These are phyloP conservation scores for Phytopythium delawarense DNA, from an alignment of 352 stramenopile genomes.

Conservation along the genomic window DNA sequence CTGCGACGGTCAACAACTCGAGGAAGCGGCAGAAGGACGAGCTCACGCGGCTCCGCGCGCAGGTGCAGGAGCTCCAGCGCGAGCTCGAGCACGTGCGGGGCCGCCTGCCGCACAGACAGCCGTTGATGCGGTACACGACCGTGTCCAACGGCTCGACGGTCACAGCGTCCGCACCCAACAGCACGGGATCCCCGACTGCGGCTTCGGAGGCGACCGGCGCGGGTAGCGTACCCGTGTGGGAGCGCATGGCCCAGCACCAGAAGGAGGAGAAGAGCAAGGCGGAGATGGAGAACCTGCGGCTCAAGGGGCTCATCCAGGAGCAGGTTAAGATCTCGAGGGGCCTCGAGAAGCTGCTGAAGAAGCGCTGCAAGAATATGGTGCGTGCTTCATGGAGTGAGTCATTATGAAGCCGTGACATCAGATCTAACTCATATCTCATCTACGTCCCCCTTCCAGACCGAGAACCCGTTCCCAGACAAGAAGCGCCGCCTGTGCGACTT, in stretches of 20 bases:
- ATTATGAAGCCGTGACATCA: too few relatives aligned
- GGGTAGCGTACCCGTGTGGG: constrained; percentile 37
- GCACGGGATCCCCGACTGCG: neutral
- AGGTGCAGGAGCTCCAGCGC: constrained; percentile 55
- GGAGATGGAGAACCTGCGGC: constrained; percentile 64
- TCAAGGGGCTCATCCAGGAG: constrained; percentile 48
- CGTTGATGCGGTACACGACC: neutral
- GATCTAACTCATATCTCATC: constrained; percentile 7
- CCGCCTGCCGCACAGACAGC: constrained; percentile 18
- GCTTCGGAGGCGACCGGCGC: neutral
- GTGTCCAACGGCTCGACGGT: neutral
- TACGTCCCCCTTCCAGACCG: neutral
- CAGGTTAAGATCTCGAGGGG: constrained; percentile 56
- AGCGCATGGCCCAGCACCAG: constrained; percentile 59
- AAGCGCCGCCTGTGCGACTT: constrained; percentile 21
- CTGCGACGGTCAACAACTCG: constrained; percentile 36
- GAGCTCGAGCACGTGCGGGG: constrained; percentile 36
- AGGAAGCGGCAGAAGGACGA: constrained; percentile 57
- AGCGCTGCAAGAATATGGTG: constrained; percentile 40
- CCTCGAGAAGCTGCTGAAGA: constrained; percentile 51
- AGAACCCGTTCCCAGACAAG: constrained; percentile 23
- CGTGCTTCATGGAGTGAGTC: neutral
- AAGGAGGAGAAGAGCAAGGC: constrained; percentile 65
- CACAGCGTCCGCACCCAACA: neutral
- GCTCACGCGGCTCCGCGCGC: constrained; percentile 35